Base-by-base conservation (phyloP, 2,329 filamentous ascomycete species). In the Graphilbum ipis-grandicollis region DNA sequence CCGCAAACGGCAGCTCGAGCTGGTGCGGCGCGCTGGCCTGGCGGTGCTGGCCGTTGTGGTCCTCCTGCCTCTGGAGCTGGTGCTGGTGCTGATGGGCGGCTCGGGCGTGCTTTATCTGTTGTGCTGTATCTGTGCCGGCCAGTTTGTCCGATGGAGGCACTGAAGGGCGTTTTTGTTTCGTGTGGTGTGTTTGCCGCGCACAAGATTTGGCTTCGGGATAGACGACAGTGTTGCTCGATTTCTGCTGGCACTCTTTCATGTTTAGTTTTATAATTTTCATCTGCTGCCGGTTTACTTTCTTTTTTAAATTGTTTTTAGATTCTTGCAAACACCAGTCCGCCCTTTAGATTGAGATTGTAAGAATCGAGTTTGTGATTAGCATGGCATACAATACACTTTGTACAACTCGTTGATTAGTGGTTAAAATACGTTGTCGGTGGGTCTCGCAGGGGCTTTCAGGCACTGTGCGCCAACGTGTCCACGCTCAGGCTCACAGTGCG, bases 21-120 rank as follows among this genome's bases (percentile, higher is more conserved):
- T 47, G 36, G 46, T 65, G 41, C 63, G 62, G 37, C 55, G 51
- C 39, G 53, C 57, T 41, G 59, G 64, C 44, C 52, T 60, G 43
- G 50, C 53, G 33, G 40, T 61, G 21, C 46, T 64, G 37, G 63
- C 58, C 12, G 58, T 59, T 14, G 46, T 59, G 35, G 62, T 68
- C 41, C 54, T 69, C 43, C 57, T 69, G 31, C 65, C 65, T 39
- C 51, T 51, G 35, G 53, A 53, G 44, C 49, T 66, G 39, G 51
- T 62, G 35, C 47, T 50, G 19, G 37, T 60, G 38, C 52, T 58
- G 40, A 46, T 55, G 34, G 41, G 55, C 34, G 48, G 47, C 25
- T 49, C 48, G 38, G 59, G 53, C 33, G 47, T 53, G 41, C 50
- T 59, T 49, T 66, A 64, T 48, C 45, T 58, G 21, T 26, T 21